Percentiles rank a stretch among this genome's conserved stretches.
These are phyloP conservation scores for Hymenoscyphus scutula DNA, from an alignment of 2,329 filamentous ascomycete species.

Conservation along the genomic window DNA sequence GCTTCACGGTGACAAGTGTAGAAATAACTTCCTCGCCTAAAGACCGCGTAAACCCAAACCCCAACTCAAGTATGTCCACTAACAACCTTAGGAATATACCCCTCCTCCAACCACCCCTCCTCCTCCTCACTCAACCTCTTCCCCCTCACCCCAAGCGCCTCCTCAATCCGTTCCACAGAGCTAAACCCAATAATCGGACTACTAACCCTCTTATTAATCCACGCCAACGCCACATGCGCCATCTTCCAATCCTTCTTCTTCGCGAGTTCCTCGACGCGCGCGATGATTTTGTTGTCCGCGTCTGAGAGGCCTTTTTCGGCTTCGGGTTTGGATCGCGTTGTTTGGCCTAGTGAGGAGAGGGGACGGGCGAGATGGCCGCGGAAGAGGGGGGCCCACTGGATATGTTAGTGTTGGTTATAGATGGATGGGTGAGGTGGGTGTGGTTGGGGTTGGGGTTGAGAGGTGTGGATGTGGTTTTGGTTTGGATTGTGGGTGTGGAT, in stretches of 20 bases:
- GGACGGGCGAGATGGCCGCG: constrained; percentile 37
- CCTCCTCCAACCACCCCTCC: constrained; percentile 51
- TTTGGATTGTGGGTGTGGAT: no score
- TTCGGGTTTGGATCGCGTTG: constrained; percentile 26
- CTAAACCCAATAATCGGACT: constrained; percentile 53
- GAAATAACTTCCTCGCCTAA: no score
- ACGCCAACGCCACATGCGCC: constrained; percentile 56
- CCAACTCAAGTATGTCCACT: constrained; percentile 31
- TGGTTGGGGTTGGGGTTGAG: no score
- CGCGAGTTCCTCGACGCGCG: constrained; percentile 54
- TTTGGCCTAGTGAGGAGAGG: constrained; percentile 22
- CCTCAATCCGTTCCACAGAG: constrained; percentile 51
- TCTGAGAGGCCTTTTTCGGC: constrained; percentile 40
- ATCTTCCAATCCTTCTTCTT: constrained; percentile 56
- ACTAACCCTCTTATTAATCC: constrained; percentile 46
- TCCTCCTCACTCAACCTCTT: constrained; percentile 50
- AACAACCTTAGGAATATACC: constrained; percentile 47
- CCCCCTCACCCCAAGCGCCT: constrained; percentile 43
- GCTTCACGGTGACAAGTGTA: no score
- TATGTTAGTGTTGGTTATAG: neutral
- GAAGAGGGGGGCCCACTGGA: constrained; percentile 37
- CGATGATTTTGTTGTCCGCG: constrained; percentile 50
- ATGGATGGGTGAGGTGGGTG: no score
- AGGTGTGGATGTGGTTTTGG: no score
- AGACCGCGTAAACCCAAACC: no score